Percentiles rank a stretch among this genome's conserved stretches.
Evolutionary conservation across 1,284 basidiomycete genomes (phyloP).

Genomic region (Malassezia slooffiae): DNA sequence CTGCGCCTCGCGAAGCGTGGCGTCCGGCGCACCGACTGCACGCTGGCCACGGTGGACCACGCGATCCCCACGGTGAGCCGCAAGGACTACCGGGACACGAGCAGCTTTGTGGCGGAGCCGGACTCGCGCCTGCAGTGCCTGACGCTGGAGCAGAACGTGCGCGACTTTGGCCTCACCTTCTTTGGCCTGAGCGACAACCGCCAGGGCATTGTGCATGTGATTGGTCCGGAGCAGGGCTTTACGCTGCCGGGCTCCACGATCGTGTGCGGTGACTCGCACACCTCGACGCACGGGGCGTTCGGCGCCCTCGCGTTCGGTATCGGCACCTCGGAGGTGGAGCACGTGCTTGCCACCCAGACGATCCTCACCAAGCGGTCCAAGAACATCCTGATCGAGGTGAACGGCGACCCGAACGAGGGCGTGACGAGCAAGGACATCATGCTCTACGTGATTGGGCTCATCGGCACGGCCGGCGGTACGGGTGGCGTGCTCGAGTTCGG

Average conservation of each 20-base stretch:
- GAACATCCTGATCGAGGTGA: constrained; percentile 45
- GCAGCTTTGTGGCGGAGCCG: constrained; percentile 38
- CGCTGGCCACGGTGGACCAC: constrained; percentile 45
- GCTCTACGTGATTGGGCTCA: constrained; percentile 42
- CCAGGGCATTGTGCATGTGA: constrained; percentile 45
- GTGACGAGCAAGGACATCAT: constrained; percentile 45
- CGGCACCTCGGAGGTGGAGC: constrained; percentile 45
- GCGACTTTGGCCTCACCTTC: constrained; percentile 44
- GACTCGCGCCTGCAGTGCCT: constrained; percentile 43
- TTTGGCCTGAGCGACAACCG: constrained; percentile 41
- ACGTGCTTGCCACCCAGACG: constrained; percentile 44
- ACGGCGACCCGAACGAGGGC: constrained; percentile 37
- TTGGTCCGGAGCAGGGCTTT: constrained; percentile 45
- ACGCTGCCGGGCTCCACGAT: constrained; percentile 43
- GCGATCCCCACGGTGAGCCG: constrained; percentile 43
- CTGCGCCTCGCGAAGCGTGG: constrained; percentile 32
- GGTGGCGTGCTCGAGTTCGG: constrained; percentile 43
- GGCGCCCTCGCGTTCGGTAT: constrained; percentile 45
- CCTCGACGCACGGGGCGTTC: constrained; percentile 44
- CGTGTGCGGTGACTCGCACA: constrained; percentile 46
- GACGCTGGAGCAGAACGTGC: constrained; percentile 44
- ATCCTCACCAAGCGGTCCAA: constrained; percentile 42
- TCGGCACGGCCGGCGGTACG: constrained; percentile 45
- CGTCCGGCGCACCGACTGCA: constrained; percentile 42
- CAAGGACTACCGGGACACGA: constrained; percentile 39